A percentile compares a stretch with the other conserved stretches of the same genome.
Evolutionary conservation across 2,329 filamentous ascomycete species (phyloP).

Genomic region (Verticillium albo-atrum): DNA sequence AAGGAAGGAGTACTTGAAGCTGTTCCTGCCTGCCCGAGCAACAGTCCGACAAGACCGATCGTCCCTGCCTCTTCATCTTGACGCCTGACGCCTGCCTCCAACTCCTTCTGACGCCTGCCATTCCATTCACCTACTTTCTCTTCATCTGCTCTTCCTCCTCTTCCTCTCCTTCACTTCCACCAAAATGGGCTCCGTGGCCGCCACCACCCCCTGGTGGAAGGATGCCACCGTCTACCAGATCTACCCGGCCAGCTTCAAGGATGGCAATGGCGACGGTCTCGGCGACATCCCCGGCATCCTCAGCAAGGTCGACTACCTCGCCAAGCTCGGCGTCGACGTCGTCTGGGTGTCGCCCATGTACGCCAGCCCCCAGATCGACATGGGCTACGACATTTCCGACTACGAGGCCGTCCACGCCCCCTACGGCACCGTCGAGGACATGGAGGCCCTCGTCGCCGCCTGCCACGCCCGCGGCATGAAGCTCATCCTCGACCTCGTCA

Average conservation of each 20-base stretch:
- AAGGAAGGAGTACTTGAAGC: no score
- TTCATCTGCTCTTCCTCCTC: background rate
- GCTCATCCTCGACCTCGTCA: constrained; percentile 69
- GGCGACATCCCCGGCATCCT: constrained; percentile 62
- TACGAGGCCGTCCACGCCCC: constrained; percentile 61
- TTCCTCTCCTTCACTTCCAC: no score
- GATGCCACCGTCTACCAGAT: constrained; percentile 55
- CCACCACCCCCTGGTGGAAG: constrained; percentile 45
- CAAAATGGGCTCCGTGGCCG: background rate
- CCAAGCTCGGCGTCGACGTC: constrained; percentile 56
- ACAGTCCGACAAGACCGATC: no score
- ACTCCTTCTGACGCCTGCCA: no score
- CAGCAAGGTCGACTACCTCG: constrained; percentile 57
- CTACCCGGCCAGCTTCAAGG: constrained; percentile 54
- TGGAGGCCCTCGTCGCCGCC: constrained; percentile 56
- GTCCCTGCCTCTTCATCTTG: no score
- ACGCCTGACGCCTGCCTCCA: no score
- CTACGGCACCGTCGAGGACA: constrained; percentile 64
- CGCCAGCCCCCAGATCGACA: constrained; percentile 60
- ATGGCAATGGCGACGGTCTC: constrained; percentile 54
- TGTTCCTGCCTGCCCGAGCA: no score
- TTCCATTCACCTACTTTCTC: background rate
- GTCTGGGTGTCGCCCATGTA: constrained; percentile 67
- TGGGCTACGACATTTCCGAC: constrained; percentile 67
- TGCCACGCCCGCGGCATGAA: constrained; percentile 62